Percentiles rank a stretch among this genome's conserved stretches.
Conservation (phyloP, 2,329 filamentous ascomycete genomes). For the Cercospora berteroae region DNA sequence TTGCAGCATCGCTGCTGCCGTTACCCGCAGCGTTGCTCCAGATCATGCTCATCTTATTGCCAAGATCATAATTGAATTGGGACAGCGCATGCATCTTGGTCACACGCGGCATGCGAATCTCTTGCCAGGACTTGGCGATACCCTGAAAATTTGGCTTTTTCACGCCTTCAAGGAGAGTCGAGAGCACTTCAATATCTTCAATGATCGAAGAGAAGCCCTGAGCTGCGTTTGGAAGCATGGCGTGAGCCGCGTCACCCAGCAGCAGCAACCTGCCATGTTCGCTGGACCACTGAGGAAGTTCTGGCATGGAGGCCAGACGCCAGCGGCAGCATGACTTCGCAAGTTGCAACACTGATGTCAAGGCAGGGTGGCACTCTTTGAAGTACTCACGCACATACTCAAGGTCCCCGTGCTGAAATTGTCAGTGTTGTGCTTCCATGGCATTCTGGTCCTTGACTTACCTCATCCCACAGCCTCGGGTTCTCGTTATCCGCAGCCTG, state of each 20-base stretch:
- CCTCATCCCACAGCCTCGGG: not conserved
- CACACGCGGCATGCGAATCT: not conserved
- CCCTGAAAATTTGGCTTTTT: not conserved
- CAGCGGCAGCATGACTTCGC: not conserved
- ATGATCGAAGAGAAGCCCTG: not conserved
- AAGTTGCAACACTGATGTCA: not conserved
- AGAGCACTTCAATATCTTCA: not conserved
- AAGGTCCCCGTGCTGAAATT: not conserved
- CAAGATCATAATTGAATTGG: not conserved
- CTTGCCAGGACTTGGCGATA: not conserved
- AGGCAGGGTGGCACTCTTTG: not conserved
- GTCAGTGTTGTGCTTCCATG: not conserved
- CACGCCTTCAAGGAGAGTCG: not conserved
- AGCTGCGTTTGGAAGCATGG: not conserved
- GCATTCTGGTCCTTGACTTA: not conserved
- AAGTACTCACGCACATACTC: not conserved
- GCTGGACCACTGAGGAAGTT: not conserved
- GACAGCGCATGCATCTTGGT: not conserved
- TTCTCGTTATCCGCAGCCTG: not conserved
- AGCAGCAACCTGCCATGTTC: not conserved
- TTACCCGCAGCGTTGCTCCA: not conserved
- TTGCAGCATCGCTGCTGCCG: not conserved
- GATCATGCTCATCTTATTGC: not conserved
- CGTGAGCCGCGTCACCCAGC: not conserved
- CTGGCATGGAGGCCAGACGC: not conserved